A percentile compares a stretch with the other conserved stretches of the same genome.
Evolutionary conservation across 108 stramenopile genomes (phyloP).

Genomic region (Tribonema minus): DNA sequence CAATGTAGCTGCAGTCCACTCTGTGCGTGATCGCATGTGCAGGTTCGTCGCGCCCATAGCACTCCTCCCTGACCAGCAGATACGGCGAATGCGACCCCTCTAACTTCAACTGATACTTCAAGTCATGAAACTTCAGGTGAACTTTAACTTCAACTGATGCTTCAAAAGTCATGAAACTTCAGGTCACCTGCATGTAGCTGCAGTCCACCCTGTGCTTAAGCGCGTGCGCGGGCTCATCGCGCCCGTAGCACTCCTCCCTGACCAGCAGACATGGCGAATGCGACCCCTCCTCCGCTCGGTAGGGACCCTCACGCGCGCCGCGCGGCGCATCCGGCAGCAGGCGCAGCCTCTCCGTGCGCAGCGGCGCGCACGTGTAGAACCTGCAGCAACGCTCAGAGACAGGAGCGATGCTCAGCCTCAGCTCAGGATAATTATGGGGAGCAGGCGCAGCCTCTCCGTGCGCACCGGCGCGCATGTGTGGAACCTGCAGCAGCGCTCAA

Average conservation of each 20-base stretch:
- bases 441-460: slow-evolving; percentile 56
- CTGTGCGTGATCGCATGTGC: slow-evolving; percentile 52
- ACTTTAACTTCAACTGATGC: too few species aligned
- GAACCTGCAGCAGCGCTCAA: too few species aligned
- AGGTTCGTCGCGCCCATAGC: slow-evolving; percentile 38
- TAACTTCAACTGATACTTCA: too few species aligned
- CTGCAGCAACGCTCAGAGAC: too few species aligned
- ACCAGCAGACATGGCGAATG: slow-evolving; percentile 1
- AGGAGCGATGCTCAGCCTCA: too few species aligned
- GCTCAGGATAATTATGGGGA: too few species aligned
- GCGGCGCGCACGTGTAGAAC: slow-evolving; percentile 54
- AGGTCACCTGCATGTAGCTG: slow-evolving; percentile 9
- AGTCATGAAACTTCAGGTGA: too few species aligned
- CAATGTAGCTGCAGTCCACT: slow-evolving; percentile 46
- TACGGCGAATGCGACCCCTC: not conserved
- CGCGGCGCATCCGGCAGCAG: slow-evolving; percentile 22
- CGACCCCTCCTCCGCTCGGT: not conserved
- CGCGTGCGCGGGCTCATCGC: slow-evolving; percentile 48
- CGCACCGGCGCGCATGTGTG: slow-evolving; percentile 53
- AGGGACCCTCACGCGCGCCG: not conserved
- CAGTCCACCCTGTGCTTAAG: slow-evolving; percentile 54
- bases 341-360: slow-evolving; percentile 57
- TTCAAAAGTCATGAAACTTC: too few species aligned
- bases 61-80: slow-evolving; percentile 16
- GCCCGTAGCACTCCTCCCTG: slow-evolving; percentile 12